Percentiles rank a stretch among this genome's conserved stretches.
These are phyloP conservation scores for Clarireedia monteithiana DNA, from an alignment of 2,329 filamentous ascomycete species.

Conservation along the genomic window DNA sequence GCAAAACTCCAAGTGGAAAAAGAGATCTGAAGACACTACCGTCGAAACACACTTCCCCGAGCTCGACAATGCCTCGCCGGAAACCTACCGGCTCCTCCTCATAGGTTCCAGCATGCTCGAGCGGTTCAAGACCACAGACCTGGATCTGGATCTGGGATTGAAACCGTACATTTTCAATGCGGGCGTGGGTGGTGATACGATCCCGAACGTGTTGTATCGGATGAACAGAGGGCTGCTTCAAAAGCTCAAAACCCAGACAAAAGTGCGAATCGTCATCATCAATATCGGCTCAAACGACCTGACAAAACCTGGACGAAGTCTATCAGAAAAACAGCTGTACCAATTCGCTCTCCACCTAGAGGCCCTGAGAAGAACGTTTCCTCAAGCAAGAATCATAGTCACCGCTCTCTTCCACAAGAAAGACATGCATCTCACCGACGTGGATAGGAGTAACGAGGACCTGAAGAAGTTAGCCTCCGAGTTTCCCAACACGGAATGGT, in stretches of 20 bases:
- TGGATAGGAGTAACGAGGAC: conserved; percentile 8
- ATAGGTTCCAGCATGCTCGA: conserved; percentile 13
- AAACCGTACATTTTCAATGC: conserved; percentile 11
- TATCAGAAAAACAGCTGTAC: background rate
- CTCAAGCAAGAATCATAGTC: conserved; percentile 2
- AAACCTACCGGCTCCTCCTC: background rate
- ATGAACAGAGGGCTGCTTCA: conserved; percentile 4
- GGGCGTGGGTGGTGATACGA: conserved; percentile 12
- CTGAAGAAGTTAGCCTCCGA: background rate
- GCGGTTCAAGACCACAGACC: conserved; percentile 8
- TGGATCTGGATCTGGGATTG: background rate
- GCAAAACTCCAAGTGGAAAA: conserved; percentile 1
- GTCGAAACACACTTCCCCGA: background rate
- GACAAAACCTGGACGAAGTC: conserved; percentile 4
- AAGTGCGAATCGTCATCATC: conserved; percentile 9
- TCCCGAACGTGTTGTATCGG: conserved; percentile 11
- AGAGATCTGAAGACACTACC: conserved; percentile 2
- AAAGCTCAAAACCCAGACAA: background rate
- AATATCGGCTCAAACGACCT: conserved; percentile 11
- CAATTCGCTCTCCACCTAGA: conserved; percentile 5
- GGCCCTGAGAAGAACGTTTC: conserved; percentile 1
- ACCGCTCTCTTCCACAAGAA: conserved; percentile 11
- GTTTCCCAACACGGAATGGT: conserved; percentile 4
- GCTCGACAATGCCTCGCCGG: background rate
- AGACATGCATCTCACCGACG: conserved; percentile 3